Base-by-base conservation (phyloP, 768 basidiomycete species). In the Cystoderma amianthinum region DNA sequence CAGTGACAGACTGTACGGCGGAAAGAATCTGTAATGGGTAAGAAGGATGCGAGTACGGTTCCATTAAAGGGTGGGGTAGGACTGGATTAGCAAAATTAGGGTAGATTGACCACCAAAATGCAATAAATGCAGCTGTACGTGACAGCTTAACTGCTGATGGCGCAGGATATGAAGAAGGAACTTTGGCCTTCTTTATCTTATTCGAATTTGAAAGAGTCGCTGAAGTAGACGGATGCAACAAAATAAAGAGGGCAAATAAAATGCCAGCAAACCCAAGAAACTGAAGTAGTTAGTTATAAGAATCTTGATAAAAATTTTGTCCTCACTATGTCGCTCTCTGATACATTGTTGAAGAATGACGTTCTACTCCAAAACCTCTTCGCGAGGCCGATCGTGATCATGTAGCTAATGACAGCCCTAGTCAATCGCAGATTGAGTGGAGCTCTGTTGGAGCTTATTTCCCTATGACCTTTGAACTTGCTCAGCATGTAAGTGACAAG, bases 1-100 rank as follows among this genome's bases (percentile, higher is more conserved):
- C 93, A 1, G 89, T 94, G n/a, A 73, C 59, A 15, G 85, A 85
- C 42, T 78, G 69, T 15, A 71, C 71, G 1, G 84, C 72, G 1
- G 76, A 86, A 37, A 84, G 74, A 18, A 91, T 74, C 24, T 69
- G 74, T n/a, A 87, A 62, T 2, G 78, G 74, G 44, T 69, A 69
- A 21, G 55, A 59, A 2, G 75, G 75, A 46, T 74, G 77, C 20
- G 58, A 63, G 51, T 75, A 80, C 3, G 76, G 67, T 42, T 65
- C 57, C 19, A 51, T 44, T 12, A 78, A 57, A 25, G 78, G 80
- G 54, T 74, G 72, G 2, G 70, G 71, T 23, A 85, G 69, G 13
- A 78, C 70, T 7, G 80, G 81, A 36, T 79, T 74, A 16, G 57
- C 62, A n/a, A 82, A 46, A 20, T 53, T 47, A 18, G 60, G 60